These are phyloP conservation scores for Vaucheria bursata DNA, from an alignment of 352 stramenopile genomes.

Conservation along the genomic window DNA sequence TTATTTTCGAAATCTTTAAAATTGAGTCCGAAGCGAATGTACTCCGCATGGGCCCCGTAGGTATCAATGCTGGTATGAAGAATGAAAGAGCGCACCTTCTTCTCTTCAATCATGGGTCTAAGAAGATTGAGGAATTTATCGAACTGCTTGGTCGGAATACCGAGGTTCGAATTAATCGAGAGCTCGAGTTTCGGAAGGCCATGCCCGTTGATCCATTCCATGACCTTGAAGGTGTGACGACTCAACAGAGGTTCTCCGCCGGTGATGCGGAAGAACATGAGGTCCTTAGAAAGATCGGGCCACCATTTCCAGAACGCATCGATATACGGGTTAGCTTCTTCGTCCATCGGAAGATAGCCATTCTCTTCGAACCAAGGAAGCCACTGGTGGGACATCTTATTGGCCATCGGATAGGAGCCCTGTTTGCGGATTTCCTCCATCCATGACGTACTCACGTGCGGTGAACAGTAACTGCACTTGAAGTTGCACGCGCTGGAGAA, in stretches of 20 bases:
- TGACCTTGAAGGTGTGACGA: background rate
- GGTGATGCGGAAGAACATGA: background rate
- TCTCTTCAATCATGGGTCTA: background rate
- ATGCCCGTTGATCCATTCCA: background rate
- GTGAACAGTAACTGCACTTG: background rate
- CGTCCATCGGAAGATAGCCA: background rate
- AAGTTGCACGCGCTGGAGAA: background rate
- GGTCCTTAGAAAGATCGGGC: background rate
- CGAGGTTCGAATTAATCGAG: background rate
- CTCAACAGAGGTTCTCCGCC: background rate
- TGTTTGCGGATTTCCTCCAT: background rate
- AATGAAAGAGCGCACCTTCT: background rate
- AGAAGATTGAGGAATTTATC: background rate
- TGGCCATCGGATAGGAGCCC: background rate
- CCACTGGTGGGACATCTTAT: too few species aligned
- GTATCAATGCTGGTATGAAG: background rate
- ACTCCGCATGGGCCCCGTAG: background rate
- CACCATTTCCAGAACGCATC: constrained; percentile 1
- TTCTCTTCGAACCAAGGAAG: too few species aligned
- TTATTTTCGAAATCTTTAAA: background rate
- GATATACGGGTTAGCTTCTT: background rate
- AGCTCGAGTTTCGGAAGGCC: background rate
- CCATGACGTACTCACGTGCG: background rate
- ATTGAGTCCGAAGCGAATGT: background rate
- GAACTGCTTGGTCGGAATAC: background rate